These are phyloP conservation scores for Hibiscus syriacus DNA, from an alignment of 345 rosid genomes.

Conservation along the genomic window DNA sequence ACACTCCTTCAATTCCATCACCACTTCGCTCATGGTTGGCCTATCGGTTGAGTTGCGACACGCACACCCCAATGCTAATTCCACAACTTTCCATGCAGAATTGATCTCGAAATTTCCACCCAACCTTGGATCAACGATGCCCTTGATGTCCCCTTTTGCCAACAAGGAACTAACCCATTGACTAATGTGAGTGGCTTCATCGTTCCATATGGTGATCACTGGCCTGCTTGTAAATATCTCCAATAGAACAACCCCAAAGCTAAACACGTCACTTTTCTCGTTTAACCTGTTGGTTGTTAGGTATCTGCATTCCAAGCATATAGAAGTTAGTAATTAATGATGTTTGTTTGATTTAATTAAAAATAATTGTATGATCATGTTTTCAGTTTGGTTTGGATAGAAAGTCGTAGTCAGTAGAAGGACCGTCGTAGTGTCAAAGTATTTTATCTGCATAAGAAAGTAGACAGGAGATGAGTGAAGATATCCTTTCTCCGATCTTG, in stretches of 20 bases:
- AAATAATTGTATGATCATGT: too few species aligned
- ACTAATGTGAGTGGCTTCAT: neutral
- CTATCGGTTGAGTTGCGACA: slow-evolving; percentile 22
- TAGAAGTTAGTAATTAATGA: too few species aligned
- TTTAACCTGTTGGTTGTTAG: neutral
- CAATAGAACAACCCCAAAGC: neutral
- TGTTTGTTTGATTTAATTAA: too few species aligned
- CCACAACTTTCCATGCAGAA: slow-evolving; percentile 44
- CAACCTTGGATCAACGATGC: slow-evolving; percentile 45
- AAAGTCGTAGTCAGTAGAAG: too few species aligned
- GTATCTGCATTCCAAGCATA: too few species aligned
- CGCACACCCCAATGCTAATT: slow-evolving; percentile 44
- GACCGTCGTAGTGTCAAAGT: too few species aligned
- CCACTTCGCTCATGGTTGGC: slow-evolving; percentile 40
- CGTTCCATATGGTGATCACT: neutral
- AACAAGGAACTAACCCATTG: neutral
- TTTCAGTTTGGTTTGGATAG: too few species aligned
- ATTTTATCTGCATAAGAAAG: too few species aligned
- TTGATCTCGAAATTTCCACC: slow-evolving; percentile 26
- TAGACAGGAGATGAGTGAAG: too few species aligned
- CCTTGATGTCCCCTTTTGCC: slow-evolving; percentile 32
- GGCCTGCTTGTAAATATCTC: neutral
- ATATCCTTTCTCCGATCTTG: too few species aligned
- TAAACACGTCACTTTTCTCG: neutral
- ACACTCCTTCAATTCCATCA: slow-evolving; percentile 35